phyloP scores from a whole-genome alignment of 305 asterid species.

The Lippia alba region DNA sequence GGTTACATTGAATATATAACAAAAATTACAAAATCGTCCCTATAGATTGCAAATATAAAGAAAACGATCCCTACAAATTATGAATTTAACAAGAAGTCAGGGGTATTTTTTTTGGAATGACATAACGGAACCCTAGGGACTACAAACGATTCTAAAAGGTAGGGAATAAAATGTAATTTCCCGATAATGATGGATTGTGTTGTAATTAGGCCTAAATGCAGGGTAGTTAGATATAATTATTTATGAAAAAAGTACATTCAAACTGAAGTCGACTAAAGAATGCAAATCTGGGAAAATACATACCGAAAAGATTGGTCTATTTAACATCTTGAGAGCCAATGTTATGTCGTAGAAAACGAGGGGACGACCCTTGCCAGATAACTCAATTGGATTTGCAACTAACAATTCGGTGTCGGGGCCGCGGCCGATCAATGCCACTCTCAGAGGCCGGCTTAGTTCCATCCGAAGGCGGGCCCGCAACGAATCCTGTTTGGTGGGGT shows the following conservation, averaged over 20 bases:
- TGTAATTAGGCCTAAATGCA: too few relatives aligned
- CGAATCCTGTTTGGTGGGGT: slow-evolving; percentile 60
- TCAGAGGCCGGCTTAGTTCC: slow-evolving; percentile 81
- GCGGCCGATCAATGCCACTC: slow-evolving; percentile 72
- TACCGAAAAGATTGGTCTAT: slow-evolving; percentile 76
- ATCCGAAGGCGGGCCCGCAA: slow-evolving; percentile 61
- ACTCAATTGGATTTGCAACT: slow-evolving; percentile 75
- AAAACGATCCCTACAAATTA: too few relatives aligned
- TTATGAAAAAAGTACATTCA: not conserved
- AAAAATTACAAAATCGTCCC: too few relatives aligned
- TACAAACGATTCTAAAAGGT: too few relatives aligned
- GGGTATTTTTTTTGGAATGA: too few relatives aligned
- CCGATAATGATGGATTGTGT: too few relatives aligned
- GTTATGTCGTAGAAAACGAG: slow-evolving; percentile 75
- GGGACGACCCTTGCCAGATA: slow-evolving; percentile 83
- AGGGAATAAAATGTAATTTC: too few relatives aligned
- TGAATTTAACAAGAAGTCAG: too few relatives aligned
- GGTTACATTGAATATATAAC: too few relatives aligned
- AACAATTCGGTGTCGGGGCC: slow-evolving; percentile 89
- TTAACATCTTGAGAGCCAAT: slow-evolving; percentile 81
- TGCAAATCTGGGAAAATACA: slow-evolving; percentile 2
- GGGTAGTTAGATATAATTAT: not conserved
- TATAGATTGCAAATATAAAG: too few relatives aligned
- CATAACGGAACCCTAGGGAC: too few relatives aligned
- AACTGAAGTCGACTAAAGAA: not conserved